phyloP scores from a whole-genome alignment of 805 yeast species.

The Zygosaccharomyces lentus region DNA sequence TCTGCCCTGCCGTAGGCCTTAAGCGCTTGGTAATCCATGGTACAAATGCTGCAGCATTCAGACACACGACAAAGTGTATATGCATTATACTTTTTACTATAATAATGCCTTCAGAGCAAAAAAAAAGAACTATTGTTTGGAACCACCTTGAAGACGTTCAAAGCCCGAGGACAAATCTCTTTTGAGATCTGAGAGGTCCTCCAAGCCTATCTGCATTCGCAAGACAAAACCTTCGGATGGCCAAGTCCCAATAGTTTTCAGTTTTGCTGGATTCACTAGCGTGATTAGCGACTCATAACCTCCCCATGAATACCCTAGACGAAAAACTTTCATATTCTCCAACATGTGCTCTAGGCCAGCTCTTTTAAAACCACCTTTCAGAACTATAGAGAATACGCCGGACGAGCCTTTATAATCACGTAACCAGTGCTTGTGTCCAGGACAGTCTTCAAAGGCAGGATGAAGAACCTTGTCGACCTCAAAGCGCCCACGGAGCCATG shows the following conservation, averaged over 20 bases:
- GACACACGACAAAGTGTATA: too few relatives aligned
- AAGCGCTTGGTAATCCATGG: too few relatives aligned
- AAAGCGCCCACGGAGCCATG: constrained; percentile 5
- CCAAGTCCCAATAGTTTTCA: constrained; percentile 5
- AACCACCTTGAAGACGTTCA: constrained; percentile 4
- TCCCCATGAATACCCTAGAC: constrained; percentile 17
- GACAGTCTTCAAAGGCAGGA: constrained; percentile 14
- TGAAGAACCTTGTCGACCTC: constrained; percentile 13
- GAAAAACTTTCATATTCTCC: constrained; percentile 11
- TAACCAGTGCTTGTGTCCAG: constrained; percentile 7
- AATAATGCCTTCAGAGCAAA: too few relatives aligned
- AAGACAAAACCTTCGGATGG: constrained; percentile 7
- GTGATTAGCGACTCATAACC: constrained; percentile 14
- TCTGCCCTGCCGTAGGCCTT: too few relatives aligned
- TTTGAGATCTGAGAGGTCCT: constrained; percentile 6
- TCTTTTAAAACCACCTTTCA: constrained; percentile 7
- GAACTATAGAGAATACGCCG: constrained; percentile 13
- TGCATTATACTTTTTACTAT: too few relatives aligned
- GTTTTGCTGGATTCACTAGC: constrained; percentile 4
- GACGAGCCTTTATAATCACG: constrained; percentile 11
- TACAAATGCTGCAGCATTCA: too few relatives aligned
- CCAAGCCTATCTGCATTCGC: constrained; percentile 13
- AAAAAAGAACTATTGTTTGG: too few relatives aligned
- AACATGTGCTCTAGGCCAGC: constrained; percentile 9
- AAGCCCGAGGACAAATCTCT: constrained; percentile 6